These are phyloP conservation scores for Pseudogymnoascus destructans DNA, from an alignment of 2,329 filamentous ascomycete species.

Conservation along the genomic window DNA sequence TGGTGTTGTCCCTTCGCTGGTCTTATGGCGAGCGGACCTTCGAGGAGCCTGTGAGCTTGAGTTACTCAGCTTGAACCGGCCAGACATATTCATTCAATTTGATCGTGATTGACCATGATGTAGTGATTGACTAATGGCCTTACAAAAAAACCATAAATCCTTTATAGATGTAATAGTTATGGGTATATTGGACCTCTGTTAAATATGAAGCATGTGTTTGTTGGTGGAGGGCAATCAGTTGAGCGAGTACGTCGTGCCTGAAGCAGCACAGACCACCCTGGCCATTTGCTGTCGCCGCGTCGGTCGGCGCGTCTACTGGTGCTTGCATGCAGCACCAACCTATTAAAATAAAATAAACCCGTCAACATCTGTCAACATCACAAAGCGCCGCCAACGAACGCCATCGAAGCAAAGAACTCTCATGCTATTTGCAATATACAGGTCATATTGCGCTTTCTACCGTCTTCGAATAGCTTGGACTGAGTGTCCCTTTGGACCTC, in stretches of 20 bases:
- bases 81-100: not conserved
- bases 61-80: slow-evolving; percentile 3
- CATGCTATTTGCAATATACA: not conserved
- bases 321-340: not conserved
- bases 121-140: not conserved
- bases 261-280: not conserved
- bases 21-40: not conserved
- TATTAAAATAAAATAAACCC: not conserved
- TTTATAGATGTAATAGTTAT: not conserved
- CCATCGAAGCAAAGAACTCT: not conserved
- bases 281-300: slow-evolving; percentile 3
- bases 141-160: not conserved
- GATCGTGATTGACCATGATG: not conserved
- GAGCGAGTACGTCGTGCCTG: not conserved
- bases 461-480: not conserved
- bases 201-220: slow-evolving; percentile 4
- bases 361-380: slow-evolving; percentile 3
- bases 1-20: not conserved
- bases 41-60: slow-evolving; percentile 3
- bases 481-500: slow-evolving; percentile 3
- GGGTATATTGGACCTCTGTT: not conserved
- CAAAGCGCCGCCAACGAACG: slow-evolving; percentile 2
- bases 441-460: not conserved
- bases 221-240: not conserved
- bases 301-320: slow-evolving; percentile 1